Evolutionary conservation across 177 flowering plant species (phyloP), one percentile per base, ranked within the genome.

Genomic region (Tripterygium wilfordii): DNA sequence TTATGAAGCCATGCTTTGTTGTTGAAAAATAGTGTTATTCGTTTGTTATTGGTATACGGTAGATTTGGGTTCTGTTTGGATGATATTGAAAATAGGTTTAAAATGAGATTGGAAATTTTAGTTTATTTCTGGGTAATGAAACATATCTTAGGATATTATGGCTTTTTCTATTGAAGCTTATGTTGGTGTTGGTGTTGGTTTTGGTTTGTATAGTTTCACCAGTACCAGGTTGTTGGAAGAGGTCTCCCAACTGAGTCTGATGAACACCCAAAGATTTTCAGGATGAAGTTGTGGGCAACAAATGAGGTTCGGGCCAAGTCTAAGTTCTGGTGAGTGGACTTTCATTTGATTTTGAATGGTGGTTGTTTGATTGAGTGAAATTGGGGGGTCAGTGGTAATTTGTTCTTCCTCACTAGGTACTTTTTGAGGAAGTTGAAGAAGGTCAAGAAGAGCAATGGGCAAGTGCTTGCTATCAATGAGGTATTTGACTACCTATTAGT

Each of bases 391-490:
- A 5, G 2, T 19, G 18, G 28, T 29, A 17, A 16, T 20, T 14
- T 18, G 5, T 36, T 32, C 12, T 41, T 45, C 41, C 28, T 8
- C 17, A 33, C 17, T 20, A 77, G 82, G 82, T 77, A 78, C 37
- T 78, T 78, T 33, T 45, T 78, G 63, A 75, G 84, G 75, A 78
- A 78, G 71, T 64, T 75, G 48, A 78, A 78, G 77, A 78, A 78
- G 65, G 84, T 78, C 30, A 78, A 78, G 71, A 78, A 76, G 62
- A 78, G 84, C 58, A 78, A 78, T 33, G 84, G 84, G 0, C 84
- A 78, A 50, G 35, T 78, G 28, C 75, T 78, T 25, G 84, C 80
- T 14, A 76, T 78, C 56, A 78, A 76, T 46, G 84, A 78, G 79
- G 84, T 78, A 59, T n/a, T n/a, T n/a, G n/a, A n/a, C n/a, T n/a